Evolutionary conservation across 139 green algal genomes (phyloP).

Genomic region (Coelastrella sp.): DNA sequence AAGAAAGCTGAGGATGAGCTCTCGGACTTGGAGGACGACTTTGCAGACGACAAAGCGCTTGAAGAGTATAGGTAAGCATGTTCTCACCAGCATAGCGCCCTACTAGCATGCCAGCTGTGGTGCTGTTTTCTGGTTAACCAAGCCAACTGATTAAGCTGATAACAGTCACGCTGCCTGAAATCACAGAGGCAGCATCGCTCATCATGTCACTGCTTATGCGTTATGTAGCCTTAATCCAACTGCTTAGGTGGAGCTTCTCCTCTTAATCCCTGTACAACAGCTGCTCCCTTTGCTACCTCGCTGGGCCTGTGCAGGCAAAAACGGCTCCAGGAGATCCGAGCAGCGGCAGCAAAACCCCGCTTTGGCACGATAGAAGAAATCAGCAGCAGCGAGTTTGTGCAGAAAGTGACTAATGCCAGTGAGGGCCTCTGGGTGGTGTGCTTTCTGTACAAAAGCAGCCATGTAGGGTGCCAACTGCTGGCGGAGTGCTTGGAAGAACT

Average conservation of each 20-base stretch:
- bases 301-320: slow-evolving; percentile 65
- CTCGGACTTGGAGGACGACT: slow-evolving; percentile 79
- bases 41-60: slow-evolving; percentile 82
- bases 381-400: slow-evolving; percentile 78
- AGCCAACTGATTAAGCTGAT: background rate
- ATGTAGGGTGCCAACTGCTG: slow-evolving; percentile 75
- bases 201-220: too few species aligned
- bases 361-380: slow-evolving; percentile 84
- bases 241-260: too few species aligned
- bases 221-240: too few species aligned
- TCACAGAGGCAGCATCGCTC: too few species aligned
- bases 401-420: slow-evolving; percentile 83
- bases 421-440: slow-evolving; percentile 83
- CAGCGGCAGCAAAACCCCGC: slow-evolving; percentile 48
- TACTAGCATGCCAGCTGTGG: background rate
- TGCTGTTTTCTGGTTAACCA: background rate
- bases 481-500: slow-evolving; percentile 78
- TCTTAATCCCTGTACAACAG: too few species aligned
- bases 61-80: slow-evolving; percentile 76
- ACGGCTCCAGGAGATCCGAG: slow-evolving; percentile 79
- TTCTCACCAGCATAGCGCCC: background rate
- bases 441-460: slow-evolving; percentile 87
- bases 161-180: too few species aligned
- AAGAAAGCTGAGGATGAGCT: slow-evolving; percentile 68
- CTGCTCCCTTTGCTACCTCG: background rate